Evolutionary conservation across 2,329 filamentous ascomycete genomes (phyloP).

Genomic region (Neonectria punicea): DNA sequence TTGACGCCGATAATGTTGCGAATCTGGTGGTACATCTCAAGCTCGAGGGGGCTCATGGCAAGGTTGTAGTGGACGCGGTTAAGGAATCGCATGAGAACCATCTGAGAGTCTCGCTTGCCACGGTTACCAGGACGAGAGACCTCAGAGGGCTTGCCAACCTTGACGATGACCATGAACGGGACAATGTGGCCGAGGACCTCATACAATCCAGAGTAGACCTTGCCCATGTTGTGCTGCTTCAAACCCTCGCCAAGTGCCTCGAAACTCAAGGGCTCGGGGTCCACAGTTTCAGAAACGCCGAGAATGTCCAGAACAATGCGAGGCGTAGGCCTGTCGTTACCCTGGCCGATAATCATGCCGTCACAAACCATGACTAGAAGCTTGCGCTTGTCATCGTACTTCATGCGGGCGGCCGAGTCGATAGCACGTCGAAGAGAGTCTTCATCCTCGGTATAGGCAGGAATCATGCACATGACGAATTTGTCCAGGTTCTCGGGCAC

Average conservation of each 20-base stretch:
- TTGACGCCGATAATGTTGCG: constrained; percentile 99
- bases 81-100: constrained; percentile 98
- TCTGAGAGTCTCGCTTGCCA: constrained; percentile 99
- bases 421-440: constrained; percentile 97
- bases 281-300: constrained; percentile 90
- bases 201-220: constrained; percentile 97
- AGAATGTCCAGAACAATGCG: constrained; percentile 97
- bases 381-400: constrained; percentile 98
- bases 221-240: constrained; percentile 99
- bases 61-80: constrained; percentile 99
- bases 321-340: constrained; percentile 94
- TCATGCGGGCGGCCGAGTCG: constrained; percentile 94
- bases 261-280: constrained; percentile 96
- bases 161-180: constrained; percentile 95
- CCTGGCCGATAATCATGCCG: constrained; percentile 99
- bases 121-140: constrained; percentile 95
- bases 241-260: constrained; percentile 94
- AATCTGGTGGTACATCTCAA: constrained; percentile 99
- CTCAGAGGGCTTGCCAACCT: constrained; percentile 97
- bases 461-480: constrained; percentile 97
- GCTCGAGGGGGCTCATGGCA: constrained; percentile 93
- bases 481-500: constrained; percentile 97
- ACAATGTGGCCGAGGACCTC: constrained; percentile 98
- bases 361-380: constrained; percentile 92
- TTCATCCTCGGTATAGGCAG: constrained; percentile 97